These are phyloP conservation scores for Lasiodiplodia sp. DNA, from an alignment of 2,329 filamentous ascomycete species.

Conservation along the genomic window DNA sequence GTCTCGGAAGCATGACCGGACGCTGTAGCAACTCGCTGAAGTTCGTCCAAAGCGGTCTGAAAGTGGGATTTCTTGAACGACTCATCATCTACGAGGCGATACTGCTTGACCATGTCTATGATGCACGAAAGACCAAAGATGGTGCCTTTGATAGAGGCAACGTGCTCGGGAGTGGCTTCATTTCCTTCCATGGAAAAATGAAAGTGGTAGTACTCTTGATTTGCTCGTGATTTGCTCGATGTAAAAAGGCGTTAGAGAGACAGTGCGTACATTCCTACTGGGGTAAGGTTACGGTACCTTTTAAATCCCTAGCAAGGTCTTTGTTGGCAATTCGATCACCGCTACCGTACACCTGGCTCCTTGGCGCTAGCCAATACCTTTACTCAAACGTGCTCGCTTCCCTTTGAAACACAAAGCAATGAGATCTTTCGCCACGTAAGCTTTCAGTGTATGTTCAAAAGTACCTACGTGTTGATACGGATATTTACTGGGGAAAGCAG, in stretches of 20 bases:
- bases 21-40: not conserved
- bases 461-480: not conserved
- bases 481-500: not conserved
- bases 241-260: not conserved
- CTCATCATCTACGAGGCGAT: not conserved
- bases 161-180: not conserved
- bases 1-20: not conserved
- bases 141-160: not conserved
- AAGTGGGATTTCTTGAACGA: not conserved
- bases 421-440: not conserved
- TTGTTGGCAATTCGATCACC: not conserved
- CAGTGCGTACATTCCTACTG: no score
- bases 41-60: not conserved
- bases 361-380: not conserved
- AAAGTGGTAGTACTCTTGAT: not conserved
- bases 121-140: not conserved
- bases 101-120: not conserved
- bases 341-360: not conserved
- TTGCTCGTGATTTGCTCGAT: not conserved
- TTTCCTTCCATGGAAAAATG: not conserved
- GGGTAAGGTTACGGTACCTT: not conserved
- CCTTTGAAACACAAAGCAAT: not conserved
- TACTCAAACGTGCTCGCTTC: not conserved
- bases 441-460: not conserved
- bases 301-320: not conserved